phyloP scores from a whole-genome alignment of 2,329 filamentous ascomycete species.

The Venturia carpophila region DNA sequence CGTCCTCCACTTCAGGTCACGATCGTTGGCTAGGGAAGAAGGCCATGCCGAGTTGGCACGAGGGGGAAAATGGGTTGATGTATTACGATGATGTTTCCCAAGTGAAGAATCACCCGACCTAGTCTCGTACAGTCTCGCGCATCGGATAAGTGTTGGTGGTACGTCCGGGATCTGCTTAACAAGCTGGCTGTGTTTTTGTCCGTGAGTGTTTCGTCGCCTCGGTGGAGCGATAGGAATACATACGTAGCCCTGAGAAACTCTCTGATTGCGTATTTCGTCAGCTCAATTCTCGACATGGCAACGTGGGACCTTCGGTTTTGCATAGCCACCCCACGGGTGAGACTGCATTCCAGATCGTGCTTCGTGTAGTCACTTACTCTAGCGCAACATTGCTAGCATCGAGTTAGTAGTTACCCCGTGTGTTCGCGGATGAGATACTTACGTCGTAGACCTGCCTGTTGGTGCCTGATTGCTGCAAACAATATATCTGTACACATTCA shows the following conservation, averaged over 20 bases:
- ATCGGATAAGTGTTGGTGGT: background rate
- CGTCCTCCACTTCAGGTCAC: no score
- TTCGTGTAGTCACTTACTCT: background rate
- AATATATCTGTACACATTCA: background rate
- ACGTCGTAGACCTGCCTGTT: background rate
- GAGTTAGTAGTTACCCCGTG: background rate
- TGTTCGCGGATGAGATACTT: background rate
- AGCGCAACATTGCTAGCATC: background rate
- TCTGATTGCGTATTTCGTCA: background rate
- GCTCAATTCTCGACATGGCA: background rate
- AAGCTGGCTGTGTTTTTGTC: background rate
- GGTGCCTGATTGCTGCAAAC: background rate
- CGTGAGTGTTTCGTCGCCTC: background rate
- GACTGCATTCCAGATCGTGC: no score
- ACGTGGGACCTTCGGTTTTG: no score
- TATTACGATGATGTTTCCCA: background rate
- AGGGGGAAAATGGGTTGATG: background rate
- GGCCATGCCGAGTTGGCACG: background rate
- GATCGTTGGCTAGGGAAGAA: no score
- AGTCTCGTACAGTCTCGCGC: background rate
- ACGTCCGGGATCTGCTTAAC: background rate
- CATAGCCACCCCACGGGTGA: background rate
- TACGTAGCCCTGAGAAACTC: background rate
- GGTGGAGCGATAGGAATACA: background rate
- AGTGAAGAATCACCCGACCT: background rate